phyloP scores from a whole-genome alignment of 2,329 filamentous ascomycete genomes.

The Fusarium kyushuense region DNA sequence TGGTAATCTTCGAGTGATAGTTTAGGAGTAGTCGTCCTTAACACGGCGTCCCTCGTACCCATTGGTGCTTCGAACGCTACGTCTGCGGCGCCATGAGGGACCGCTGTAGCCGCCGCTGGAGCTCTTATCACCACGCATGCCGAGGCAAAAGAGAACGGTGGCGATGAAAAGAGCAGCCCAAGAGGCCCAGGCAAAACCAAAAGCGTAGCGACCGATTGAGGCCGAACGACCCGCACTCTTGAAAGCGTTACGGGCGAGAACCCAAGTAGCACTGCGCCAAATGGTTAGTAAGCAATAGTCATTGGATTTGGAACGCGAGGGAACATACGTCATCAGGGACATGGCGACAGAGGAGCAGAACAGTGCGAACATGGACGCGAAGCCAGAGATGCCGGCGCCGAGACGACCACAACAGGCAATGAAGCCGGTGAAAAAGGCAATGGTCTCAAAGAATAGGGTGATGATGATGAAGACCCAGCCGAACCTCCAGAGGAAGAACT shows the following conservation, averaged over 20 bases:
- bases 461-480: conserved; percentile 93
- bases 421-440: conserved; percentile 75
- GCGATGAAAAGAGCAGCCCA: conserved; percentile 75
- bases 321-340: conserved; percentile 78
- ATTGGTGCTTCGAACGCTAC: conserved; percentile 55
- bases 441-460: conserved; percentile 79
- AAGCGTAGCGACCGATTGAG: conserved; percentile 73
- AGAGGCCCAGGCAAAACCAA: conserved; percentile 82
- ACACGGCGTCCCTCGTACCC: conserved; percentile 65
- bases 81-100: conserved; percentile 51
- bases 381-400: conserved; percentile 73
- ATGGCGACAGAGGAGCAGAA: conserved; percentile 77
- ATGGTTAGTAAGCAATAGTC: conserved; percentile 19
- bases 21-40: conserved; percentile 76
- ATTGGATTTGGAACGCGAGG: neutral
- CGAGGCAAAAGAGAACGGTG: conserved; percentile 74
- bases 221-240: conserved; percentile 66
- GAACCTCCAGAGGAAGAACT: conserved; percentile 90
- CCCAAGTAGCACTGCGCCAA: conserved; percentile 66
- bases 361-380: conserved; percentile 70
- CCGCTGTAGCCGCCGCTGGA: conserved; percentile 47
- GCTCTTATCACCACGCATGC: conserved; percentile 64
- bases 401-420: conserved; percentile 78
- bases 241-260: conserved; percentile 77
- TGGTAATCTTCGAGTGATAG: conserved; percentile 1